Conservation (phyloP, 495 filamentous ascomycete genomes). For the Arthonia radiata region DNA sequence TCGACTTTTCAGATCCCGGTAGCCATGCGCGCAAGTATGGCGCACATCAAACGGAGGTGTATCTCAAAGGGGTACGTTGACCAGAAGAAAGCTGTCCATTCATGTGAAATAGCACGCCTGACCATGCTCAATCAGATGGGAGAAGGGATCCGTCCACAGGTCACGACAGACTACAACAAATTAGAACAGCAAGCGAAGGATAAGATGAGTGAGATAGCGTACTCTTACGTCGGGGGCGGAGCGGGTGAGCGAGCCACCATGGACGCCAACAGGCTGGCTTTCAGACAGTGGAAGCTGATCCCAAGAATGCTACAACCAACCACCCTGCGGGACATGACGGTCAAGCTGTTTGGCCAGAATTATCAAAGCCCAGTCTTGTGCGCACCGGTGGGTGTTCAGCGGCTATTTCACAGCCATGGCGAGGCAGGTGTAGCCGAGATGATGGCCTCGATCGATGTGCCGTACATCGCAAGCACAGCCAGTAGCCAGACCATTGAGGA, state of each 20-base stretch:
- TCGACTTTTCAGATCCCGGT: no score
- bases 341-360: constrained; percentile 30
- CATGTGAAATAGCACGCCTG: no score
- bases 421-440: constrained; percentile 27
- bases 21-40: constrained; percentile 14
- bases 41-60: constrained; percentile 24
- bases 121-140: no score
- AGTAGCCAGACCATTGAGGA: constrained; percentile 18
- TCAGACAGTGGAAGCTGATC: constrained; percentile 36
- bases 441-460: constrained; percentile 25
- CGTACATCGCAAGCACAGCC: constrained; percentile 29
- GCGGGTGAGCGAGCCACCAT: constrained; percentile 40
- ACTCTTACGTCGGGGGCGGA: constrained; percentile 37
- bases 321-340: constrained; percentile 21
- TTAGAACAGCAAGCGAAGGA: constrained; percentile 30
- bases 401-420: constrained; percentile 28
- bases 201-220: constrained; percentile 21
- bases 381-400: constrained; percentile 34
- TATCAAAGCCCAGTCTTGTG: constrained; percentile 26
- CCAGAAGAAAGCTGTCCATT: no score
- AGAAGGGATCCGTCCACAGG: constrained; percentile 20
- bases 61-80: constrained; percentile 25
- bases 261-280: constrained; percentile 37
- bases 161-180: constrained; percentile 35
- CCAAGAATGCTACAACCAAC: constrained; percentile 19